Conservation (phyloP, 306 rosid species). For the cucumber (Cucumis sativus) region DNA sequence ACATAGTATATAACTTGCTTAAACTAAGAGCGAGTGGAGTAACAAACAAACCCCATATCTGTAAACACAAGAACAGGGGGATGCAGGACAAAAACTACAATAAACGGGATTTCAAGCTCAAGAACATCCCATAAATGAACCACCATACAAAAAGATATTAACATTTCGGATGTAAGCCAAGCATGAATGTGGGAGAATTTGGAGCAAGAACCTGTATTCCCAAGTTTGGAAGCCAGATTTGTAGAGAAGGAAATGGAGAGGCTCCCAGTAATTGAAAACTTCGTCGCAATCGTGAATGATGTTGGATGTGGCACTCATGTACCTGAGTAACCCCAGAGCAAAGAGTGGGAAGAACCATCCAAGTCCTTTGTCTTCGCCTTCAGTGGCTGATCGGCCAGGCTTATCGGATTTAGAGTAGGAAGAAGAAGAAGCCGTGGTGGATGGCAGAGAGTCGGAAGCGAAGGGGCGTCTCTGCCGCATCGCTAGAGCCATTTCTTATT, state of each 20-base stretch:
- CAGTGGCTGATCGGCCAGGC: slow-evolving; percentile 23
- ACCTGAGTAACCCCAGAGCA: slow-evolving; percentile 51
- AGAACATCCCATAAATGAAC: background rate
- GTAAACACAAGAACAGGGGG: background rate
- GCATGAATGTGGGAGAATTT: background rate
- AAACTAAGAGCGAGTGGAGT: background rate
- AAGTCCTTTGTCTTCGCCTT: slow-evolving; percentile 31
- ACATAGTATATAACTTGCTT: background rate
- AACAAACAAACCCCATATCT: background rate
- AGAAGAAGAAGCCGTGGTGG: slow-evolving; percentile 12
- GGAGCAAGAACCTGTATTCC: slow-evolving; percentile 58
- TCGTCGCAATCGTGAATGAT: slow-evolving; percentile 96
- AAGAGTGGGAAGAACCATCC: slow-evolving; percentile 57
- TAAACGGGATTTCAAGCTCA: background rate
- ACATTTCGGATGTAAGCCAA: background rate
- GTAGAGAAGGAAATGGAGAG: slow-evolving; percentile 90
- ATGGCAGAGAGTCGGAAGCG: slow-evolving; percentile 36
- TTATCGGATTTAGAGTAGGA: slow-evolving; percentile 59
- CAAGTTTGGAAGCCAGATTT: slow-evolving; percentile 95
- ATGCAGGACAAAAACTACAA: background rate
- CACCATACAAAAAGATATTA: background rate
- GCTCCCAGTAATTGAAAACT: slow-evolving; percentile 98
- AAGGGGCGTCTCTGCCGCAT: slow-evolving; percentile 53
- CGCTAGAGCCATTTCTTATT: slow-evolving; percentile 27
- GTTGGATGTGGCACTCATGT: slow-evolving; percentile 88